phyloP scores from a whole-genome alignment of 2,329 filamentous ascomycete species.

The Fusarium odoratissimum region DNA sequence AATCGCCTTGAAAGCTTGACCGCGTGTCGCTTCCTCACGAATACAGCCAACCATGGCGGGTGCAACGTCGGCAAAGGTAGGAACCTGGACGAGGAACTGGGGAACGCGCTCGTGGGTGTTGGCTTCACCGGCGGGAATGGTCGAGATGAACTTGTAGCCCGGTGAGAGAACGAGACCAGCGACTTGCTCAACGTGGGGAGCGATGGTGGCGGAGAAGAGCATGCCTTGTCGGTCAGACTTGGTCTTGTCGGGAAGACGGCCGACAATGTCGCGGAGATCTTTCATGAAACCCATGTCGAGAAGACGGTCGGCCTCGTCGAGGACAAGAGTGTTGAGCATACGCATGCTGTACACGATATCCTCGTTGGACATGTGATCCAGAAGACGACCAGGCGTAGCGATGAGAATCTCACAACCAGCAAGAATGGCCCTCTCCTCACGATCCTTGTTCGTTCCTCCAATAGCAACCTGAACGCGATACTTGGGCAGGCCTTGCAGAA shows the following conservation, averaged over 20 bases:
- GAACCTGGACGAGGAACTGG: slow-evolving; percentile 75
- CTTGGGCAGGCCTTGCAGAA: slow-evolving; percentile 77
- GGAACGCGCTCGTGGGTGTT: slow-evolving; percentile 82
- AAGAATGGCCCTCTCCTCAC: slow-evolving; percentile 77
- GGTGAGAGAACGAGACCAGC: slow-evolving; percentile 75
- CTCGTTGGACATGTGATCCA: slow-evolving; percentile 82
- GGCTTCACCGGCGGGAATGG: slow-evolving; percentile 78
- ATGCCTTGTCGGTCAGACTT: slow-evolving; percentile 75
- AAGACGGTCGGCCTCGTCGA: slow-evolving; percentile 85
- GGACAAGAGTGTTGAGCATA: slow-evolving; percentile 79
- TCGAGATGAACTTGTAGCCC: slow-evolving; percentile 84
- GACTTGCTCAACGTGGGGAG: slow-evolving; percentile 80
- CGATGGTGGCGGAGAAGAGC: slow-evolving; percentile 88
- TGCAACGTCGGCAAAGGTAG: slow-evolving; percentile 76
- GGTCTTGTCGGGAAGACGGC: slow-evolving; percentile 72
- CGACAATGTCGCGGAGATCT: slow-evolving; percentile 80
- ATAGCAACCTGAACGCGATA: slow-evolving; percentile 84
- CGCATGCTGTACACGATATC: slow-evolving; percentile 75
- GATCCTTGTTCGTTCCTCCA: slow-evolving; percentile 80
- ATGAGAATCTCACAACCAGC: slow-evolving; percentile 82
- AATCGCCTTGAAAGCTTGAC: slow-evolving; percentile 81
- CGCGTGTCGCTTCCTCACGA: slow-evolving; percentile 55
- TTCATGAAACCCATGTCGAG: slow-evolving; percentile 89
- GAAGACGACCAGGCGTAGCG: slow-evolving; percentile 81
- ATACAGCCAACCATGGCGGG: slow-evolving; percentile 69